Conservation (phyloP, 257 asterid species). For the Plantago elongata region DNA sequence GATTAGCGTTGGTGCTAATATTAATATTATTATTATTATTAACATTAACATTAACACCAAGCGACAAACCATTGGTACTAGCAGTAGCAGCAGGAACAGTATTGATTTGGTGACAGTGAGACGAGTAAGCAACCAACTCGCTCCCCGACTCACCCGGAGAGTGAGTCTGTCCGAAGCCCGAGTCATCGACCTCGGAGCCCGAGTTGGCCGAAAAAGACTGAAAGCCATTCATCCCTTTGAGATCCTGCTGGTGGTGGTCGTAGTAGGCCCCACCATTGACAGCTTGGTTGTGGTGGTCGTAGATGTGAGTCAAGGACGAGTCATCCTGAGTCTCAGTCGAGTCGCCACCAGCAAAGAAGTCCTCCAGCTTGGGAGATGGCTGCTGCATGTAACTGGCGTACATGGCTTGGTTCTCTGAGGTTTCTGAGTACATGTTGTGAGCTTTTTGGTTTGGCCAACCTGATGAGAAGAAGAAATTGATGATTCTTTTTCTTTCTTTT, state of each 20-base stretch:
- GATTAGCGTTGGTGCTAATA: constrained; percentile 10
- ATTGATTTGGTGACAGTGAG: no score
- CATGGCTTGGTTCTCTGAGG: constrained; percentile 37
- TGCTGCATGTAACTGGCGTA: constrained; percentile 49
- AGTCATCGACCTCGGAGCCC: constrained; percentile 83
- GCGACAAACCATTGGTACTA: neutral
- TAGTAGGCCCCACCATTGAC: no score
- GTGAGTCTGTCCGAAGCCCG: constrained; percentile 56
- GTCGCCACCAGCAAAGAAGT: constrained; percentile 77
- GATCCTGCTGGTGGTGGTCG: constrained; percentile 42
- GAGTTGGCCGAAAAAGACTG: constrained; percentile 70
- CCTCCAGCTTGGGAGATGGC: constrained; percentile 76
- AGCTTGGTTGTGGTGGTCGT: constrained; percentile 29
- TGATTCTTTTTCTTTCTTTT: no score
- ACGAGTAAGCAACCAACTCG: constrained; percentile 20
- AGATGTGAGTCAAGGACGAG: constrained; percentile 70
- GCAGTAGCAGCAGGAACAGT: no score
- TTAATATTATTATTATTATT: neutral
- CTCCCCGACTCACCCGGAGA: constrained; percentile 53
- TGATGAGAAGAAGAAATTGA: constrained; percentile 6
- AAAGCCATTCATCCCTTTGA: constrained; percentile 49
- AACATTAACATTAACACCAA: neutral
- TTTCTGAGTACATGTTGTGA: constrained; percentile 22
- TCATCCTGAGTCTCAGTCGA: constrained; percentile 67
- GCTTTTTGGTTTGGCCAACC: constrained; percentile 50